Evolutionary conservation across 2,329 filamentous ascomycete species (phyloP).

Genomic region (Xylaria sp.): DNA sequence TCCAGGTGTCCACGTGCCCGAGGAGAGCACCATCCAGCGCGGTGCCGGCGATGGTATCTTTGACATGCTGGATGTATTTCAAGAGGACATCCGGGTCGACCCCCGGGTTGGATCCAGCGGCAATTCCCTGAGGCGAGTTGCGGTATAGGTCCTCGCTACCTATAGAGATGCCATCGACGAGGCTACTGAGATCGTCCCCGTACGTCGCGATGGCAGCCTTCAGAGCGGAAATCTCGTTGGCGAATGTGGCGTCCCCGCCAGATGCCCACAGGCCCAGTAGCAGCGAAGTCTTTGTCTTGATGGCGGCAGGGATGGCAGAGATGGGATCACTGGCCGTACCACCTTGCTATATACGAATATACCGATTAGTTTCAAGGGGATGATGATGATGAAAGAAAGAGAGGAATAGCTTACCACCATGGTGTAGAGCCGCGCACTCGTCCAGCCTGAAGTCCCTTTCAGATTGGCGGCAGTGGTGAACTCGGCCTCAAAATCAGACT

Average conservation of each 20-base stretch:
- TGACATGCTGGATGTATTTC: constrained; percentile 76
- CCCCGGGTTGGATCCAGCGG: constrained; percentile 71
- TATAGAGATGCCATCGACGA: constrained; percentile 85
- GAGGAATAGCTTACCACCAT: constrained; percentile 64
- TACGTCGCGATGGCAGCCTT: constrained; percentile 75
- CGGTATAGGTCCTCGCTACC: constrained; percentile 90
- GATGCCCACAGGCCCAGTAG: constrained; percentile 89
- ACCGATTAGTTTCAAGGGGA: background rate
- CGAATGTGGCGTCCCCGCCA: constrained; percentile 69
- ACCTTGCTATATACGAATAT: constrained; percentile 61
- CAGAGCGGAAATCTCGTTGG: constrained; percentile 80
- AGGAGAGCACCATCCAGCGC: constrained; percentile 67
- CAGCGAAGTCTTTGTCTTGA: constrained; percentile 80
- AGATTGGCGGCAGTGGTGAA: constrained; percentile 74
- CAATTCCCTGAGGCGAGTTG: constrained; percentile 75
- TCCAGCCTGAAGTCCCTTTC: constrained; percentile 73
- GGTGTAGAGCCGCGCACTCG: constrained; percentile 78
- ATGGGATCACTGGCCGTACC: constrained; percentile 67
- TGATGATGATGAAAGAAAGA: background rate
- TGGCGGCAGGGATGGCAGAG: constrained; percentile 75
- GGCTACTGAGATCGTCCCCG: constrained; percentile 70
- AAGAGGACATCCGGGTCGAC: constrained; percentile 70
- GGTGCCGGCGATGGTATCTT: constrained; percentile 71
- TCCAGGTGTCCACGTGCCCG: constrained; percentile 93
- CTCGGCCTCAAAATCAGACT: constrained; percentile 75